Percentiles rank a stretch among this genome's conserved stretches.
phyloP scores from a whole-genome alignment of 2,329 filamentous ascomycete species.

The Parafenestella ontariensis region DNA sequence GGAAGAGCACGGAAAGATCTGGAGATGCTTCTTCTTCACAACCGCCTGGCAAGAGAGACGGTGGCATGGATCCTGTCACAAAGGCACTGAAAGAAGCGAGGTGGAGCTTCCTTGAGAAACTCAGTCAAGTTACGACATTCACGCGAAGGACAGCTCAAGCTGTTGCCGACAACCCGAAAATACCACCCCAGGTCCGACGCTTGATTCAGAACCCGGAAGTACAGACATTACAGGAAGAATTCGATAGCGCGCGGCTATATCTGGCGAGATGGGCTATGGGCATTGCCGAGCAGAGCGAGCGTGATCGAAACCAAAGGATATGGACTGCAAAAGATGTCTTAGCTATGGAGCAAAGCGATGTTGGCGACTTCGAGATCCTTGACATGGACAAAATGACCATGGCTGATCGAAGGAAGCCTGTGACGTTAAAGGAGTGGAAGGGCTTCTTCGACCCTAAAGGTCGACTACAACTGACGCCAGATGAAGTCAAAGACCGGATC shows the following conservation, averaged over 20 bases:
- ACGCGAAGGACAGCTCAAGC: conserved; percentile 91
- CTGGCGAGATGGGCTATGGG: conserved; percentile 98
- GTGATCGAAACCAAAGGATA: conserved; percentile 82
- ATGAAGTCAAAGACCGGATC: conserved; percentile 96
- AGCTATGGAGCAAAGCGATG: conserved; percentile 91
- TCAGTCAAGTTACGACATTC: conserved; percentile 97
- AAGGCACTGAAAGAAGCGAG: conserved; percentile 94
- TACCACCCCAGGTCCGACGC: conserved; percentile 86
- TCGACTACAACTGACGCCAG: conserved; percentile 76
- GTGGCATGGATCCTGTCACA: conserved; percentile 87
- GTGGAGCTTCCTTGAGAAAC: conserved; percentile 96
- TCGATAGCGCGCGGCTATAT: conserved; percentile 94
- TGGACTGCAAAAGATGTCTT: conserved; percentile 94
- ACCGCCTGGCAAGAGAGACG: conserved; percentile 60
- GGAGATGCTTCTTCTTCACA: conserved; percentile 36
- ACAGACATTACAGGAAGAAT: conserved; percentile 94
- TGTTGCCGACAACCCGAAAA: conserved; percentile 85
- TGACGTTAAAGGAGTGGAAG: conserved; percentile 89
- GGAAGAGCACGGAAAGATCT: conserved; percentile 40
- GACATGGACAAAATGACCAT: conserved; percentile 79
- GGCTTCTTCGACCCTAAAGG: conserved; percentile 85
- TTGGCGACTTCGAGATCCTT: conserved; percentile 94
- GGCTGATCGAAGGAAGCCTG: conserved; percentile 76
- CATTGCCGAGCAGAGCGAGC: conserved; percentile 94
- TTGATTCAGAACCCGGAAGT: conserved; percentile 92